Conservation (phyloP, 192 early-diverging fungal species). For the Geranomyces michiganensis region DNA sequence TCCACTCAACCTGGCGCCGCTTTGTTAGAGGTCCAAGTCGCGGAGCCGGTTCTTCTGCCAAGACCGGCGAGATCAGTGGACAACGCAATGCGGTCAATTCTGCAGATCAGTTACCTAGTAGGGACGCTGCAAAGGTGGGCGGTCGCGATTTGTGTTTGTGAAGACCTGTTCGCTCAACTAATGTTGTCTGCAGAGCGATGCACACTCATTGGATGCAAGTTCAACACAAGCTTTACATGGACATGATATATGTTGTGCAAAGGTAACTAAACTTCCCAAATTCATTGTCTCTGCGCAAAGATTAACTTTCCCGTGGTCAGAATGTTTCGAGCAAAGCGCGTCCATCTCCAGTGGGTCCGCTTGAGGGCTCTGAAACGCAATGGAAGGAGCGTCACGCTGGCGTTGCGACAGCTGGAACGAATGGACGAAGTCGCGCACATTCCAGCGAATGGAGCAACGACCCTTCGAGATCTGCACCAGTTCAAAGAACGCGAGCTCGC, state of each 20-base stretch:
- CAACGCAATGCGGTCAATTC: background rate
- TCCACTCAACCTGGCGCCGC: too few species aligned
- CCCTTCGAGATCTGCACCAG: background rate
- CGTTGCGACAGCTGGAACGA: constrained; percentile 23
- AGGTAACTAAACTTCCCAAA: background rate
- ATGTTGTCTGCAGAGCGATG: background rate
- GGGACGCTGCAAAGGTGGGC: background rate
- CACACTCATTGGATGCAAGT: background rate
- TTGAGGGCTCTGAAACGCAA: constrained; percentile 9
- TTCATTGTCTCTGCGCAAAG: background rate
- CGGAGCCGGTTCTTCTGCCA: too few species aligned
- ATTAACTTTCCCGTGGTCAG: constrained; percentile 6
- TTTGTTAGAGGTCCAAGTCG: too few species aligned
- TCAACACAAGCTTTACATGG: constrained; percentile 1
- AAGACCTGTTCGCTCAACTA: background rate
- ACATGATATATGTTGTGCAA: constrained; percentile 6
- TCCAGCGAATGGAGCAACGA: constrained; percentile 10
- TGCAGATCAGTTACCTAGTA: background rate
- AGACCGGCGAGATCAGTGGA: background rate
- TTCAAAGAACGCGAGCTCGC: background rate
- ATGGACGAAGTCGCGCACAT: constrained; percentile 24
- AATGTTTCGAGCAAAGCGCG: constrained; percentile 10
- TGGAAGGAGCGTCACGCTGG: constrained; percentile 8
- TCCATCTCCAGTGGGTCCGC: constrained; percentile 13
- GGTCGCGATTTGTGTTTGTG: background rate